These are phyloP conservation scores for Aspergillus sp. DNA, from an alignment of 2,329 filamentous ascomycete species.

Conservation along the genomic window DNA sequence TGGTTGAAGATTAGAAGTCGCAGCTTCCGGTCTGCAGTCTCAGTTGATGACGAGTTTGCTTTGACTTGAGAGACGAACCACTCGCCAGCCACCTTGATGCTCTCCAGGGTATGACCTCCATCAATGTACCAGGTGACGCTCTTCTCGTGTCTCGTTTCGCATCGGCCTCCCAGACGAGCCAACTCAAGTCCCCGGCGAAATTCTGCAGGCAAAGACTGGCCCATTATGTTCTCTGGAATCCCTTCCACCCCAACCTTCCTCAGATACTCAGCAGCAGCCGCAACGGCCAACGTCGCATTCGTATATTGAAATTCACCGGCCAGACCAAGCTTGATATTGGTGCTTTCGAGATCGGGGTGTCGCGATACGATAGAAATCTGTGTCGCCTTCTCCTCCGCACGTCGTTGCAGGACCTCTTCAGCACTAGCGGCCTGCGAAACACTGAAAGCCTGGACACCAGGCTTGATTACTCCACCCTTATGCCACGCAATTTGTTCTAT, in stretches of 20 bases:
- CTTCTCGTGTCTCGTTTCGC: slow-evolving; percentile 58
- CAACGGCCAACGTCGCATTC: slow-evolving; percentile 56
- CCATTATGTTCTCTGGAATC: slow-evolving; percentile 32
- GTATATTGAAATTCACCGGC: slow-evolving; percentile 57
- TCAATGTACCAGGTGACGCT: slow-evolving; percentile 72
- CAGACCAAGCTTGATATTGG: slow-evolving; percentile 50
- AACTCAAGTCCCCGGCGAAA: slow-evolving; percentile 60
- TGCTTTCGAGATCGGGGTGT: slow-evolving; percentile 41
- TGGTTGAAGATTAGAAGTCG: slow-evolving; percentile 84
- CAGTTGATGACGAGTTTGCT: slow-evolving; percentile 27
- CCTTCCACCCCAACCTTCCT: slow-evolving; percentile 25
- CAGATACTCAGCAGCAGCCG: slow-evolving; percentile 39
- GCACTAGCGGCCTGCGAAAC: slow-evolving; percentile 51
- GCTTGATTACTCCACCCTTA: slow-evolving; percentile 81
- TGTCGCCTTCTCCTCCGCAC: slow-evolving; percentile 46
- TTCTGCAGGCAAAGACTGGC: slow-evolving; percentile 48
- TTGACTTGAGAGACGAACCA: slow-evolving; percentile 63
- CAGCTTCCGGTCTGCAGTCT: slow-evolving; percentile 27
- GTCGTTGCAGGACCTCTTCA: slow-evolving; percentile 49
- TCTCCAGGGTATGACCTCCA: slow-evolving; percentile 81
- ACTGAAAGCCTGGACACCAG: slow-evolving; percentile 56
- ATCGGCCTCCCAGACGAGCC: slow-evolving; percentile 67
- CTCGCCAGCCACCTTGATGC: slow-evolving; percentile 64
- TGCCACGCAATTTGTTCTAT: slow-evolving; percentile 84
- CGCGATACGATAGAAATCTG: slow-evolving; percentile 43